Evolutionary conservation across 371 early-diverging fungal species (phyloP), one percentile per base, ranked within the genome.

Genomic region (Batkoa obscura): DNA sequence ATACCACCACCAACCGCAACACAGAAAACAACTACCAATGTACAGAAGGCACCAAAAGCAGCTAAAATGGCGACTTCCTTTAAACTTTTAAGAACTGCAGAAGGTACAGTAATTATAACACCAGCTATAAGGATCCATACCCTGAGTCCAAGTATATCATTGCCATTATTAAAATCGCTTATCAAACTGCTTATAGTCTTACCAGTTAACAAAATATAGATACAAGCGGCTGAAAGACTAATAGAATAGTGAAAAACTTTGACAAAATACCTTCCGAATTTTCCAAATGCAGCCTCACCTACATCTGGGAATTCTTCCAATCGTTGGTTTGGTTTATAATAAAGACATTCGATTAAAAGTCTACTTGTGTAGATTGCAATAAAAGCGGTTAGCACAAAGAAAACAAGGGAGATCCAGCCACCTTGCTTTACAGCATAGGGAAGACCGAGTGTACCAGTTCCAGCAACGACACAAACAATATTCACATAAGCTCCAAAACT

Each of bases 131-230:
- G 34, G 3, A 50, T 61, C 58, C 52, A 61, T n/a, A 45, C 30
- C 17, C 30, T 33, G 15, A 15, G 15, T 36, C 43, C 50, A 32
- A 57, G 38, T 23, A 84, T 72, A 39, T 75, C 62, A 41, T 72
- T 58, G 61, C 83, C 64, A 62, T 83, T 83, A 34, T 66, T 62
- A n/a, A n/a, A n/a, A n/a, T n/a, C n/a, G n/a, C n/a, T n/a, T n/a
- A n/a, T n/a, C n/a, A n/a, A n/a, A n/a, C n/a, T n/a, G n/a, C n/a
- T n/a, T n/a, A n/a, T n/a, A n/a, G n/a, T n/a, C n/a, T n/a, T n/a
- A 58, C 74, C 76, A 10, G 85, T 81, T 52, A 90, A 63, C 41
- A 87, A 80, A n/a, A 90, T 66, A 59, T 81, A 90, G 31, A 88
- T 74, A 50, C 83, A 76, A 1, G 83, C 75, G 38, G 80, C 83